Evolutionary conservation across 2,329 filamentous ascomycete genomes (phyloP), one percentile per base, ranked within the genome.

Genomic region (Aspergillus tamarii): DNA sequence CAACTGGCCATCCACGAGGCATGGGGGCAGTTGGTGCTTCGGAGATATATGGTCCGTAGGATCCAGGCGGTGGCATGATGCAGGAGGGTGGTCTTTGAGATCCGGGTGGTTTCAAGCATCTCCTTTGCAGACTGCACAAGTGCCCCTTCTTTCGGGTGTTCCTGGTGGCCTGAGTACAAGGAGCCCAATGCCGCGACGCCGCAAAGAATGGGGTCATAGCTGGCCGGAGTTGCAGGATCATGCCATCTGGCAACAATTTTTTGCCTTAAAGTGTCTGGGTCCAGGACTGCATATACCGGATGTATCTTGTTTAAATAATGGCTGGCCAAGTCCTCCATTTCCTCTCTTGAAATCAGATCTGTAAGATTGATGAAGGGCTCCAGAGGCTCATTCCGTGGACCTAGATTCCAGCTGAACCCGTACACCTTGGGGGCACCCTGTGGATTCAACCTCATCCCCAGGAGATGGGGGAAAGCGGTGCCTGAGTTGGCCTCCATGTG

Each of bases 321-420:
- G 0, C 69, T 66, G 0, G 80, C 76, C 36, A 87, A 70, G 0
- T 67, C 68, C 14, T 76, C 71, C 81, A 86, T 84, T 28, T 84
- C 78, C 12, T 77, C 72, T 23, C 79, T 77, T 0, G 83, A 79
- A 1, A 85, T 65, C 8, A 53, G 28, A 23, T 21, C 21, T 9
- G 58, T 54, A 41, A 85, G 77, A 4, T 80, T 78, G 0, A 77
- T 81, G 1, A 87, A 78, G 1, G 74, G 70, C 19, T 68, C 68
- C 1, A 69, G 41, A 30, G 23, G 64, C 12, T 23, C 50, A 28
- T 28, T 58, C 23, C 19, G 65, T 52, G 26, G 66, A 5, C 74
- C 78, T 6, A 80, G 69, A 69, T 87, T 87, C 85, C 85, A 87
- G 0, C 82, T 84, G 69, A 87, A 86, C 0, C 84, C 79, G 64